Evolutionary conservation across 1,284 basidiomycete species (phyloP), one percentile per base, ranked within the genome.

Genomic region (Spongiforma sp.): DNA sequence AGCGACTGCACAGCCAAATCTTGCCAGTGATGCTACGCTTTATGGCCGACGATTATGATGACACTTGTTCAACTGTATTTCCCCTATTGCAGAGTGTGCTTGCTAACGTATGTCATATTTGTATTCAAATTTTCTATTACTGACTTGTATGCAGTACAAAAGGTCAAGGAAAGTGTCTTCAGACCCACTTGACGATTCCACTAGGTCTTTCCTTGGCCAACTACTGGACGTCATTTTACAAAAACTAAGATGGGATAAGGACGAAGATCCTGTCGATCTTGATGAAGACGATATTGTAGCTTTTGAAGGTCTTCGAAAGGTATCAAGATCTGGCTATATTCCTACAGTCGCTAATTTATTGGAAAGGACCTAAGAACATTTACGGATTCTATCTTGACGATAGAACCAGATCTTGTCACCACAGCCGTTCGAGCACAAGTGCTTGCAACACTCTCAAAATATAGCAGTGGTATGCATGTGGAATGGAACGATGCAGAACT

Each of bases 401-500:
- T 98, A 65, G 94, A 96, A 71, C 89, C 90, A 67, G 84, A 90
- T 56, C 86, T 96, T 43, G 94, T 95, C 60, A 90, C 89, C 1
- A 83, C 84, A 30, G 87, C 90, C 2, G 85, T 96, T 11, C 85
- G 87, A 57, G 83, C 85, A n/a, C 83, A 94, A 32, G 89, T 93
- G 14, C 75, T 91, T 60, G 86, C 86, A 65, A 95, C 93, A 0
- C 84, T 97, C 37, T 84, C 87, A 12, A 85, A 88, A 1, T 93
- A 89, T 69, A 64, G 71, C 67, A 87, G 79, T 63, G 88, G 90
- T 4, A 77, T 84, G 21, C 67, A 82, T 54, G 68, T 98, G 26
- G 87, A 92, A 58, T 99, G 98, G 98, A 91, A 96, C 73, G 93
- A 98, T 71, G 93, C 93, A 2, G 98, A 99, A 77, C 84, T 99